phyloP scores from a whole-genome alignment of 805 yeast species.

The Nakazawaea ishiwadae region DNA sequence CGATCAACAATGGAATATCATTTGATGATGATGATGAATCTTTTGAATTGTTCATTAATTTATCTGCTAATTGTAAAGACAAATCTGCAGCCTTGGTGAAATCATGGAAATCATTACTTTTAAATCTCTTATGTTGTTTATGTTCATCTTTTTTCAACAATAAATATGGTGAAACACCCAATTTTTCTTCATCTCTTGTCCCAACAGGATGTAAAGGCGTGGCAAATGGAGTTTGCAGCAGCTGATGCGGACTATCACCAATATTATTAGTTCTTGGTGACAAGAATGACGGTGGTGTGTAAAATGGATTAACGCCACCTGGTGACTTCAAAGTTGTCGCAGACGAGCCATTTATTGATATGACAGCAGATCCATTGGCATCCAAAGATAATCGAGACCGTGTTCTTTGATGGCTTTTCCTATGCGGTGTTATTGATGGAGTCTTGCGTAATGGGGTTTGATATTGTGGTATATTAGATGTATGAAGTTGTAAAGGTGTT shows the following conservation, averaged over 20 bases:
- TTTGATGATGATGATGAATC: no score
- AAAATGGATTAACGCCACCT: slow-evolving; percentile 41
- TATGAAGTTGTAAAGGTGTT: slow-evolving; percentile 30
- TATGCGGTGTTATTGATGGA: slow-evolving; percentile 27
- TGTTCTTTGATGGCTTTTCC: slow-evolving; percentile 32
- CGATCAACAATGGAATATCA: slow-evolving; percentile 9
- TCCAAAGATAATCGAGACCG: slow-evolving; percentile 36
- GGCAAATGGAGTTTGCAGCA: slow-evolving; percentile 4
- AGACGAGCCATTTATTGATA: slow-evolving; percentile 15
- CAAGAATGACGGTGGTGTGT: slow-evolving; percentile 38
- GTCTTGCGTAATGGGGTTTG: slow-evolving; percentile 21
- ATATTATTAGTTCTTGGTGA: slow-evolving; percentile 31
- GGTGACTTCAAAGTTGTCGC: slow-evolving; percentile 29
- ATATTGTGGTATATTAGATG: slow-evolving; percentile 8
- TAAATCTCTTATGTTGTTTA: slow-evolving; percentile 11
- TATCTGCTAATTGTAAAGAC: slow-evolving; percentile 23
- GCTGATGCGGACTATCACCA: slow-evolving; percentile 20
- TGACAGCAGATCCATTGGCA: slow-evolving; percentile 21
- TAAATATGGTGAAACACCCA: slow-evolving; percentile 13
- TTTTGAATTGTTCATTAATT: slow-evolving; percentile 12
- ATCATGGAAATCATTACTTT: slow-evolving; percentile 13
- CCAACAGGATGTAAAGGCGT: slow-evolving; percentile 6
- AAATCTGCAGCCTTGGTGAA: slow-evolving; percentile 26
- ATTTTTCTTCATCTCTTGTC: neutral
- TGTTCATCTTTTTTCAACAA: slow-evolving; percentile 11